Base-by-base conservation (phyloP, 306 rosid genomes). In the Rosa persica region DNA sequence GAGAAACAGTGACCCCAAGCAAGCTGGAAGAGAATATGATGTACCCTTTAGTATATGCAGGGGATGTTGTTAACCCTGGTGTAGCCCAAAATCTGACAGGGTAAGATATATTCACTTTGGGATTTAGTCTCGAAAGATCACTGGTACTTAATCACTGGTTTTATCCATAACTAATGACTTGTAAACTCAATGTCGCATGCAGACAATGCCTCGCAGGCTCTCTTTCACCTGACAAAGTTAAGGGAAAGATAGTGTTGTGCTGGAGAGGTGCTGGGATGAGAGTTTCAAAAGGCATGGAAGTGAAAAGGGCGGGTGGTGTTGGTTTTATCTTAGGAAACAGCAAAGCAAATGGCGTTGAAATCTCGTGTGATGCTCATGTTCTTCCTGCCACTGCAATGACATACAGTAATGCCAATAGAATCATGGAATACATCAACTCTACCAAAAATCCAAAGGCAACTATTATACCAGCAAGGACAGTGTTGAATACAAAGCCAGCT, bases 241-340 rank as follows among this genome's bases (percentile, higher is more conserved):
- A 74, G 43, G 98, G 98, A 51, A 94, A 92, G 82, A 87, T 95
- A 83, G 92, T 95, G 48, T 0, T 95, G 9, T 95, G 99, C 87
- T 55, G 82, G 78, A 91, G 99, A 86, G 99, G 96, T 7, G 25
- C 46, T 71, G 94, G 92, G 16, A 46, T 40, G 49, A 89, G 92
- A 79, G 48, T 90, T 70, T 80, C 48, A 25, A 89, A 93, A 80
- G 92, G 97, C 39, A 23, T 88, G 16, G 98, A 90, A 81, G 98
- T 91, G 78, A 76, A 80, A 75, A 88, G 87, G 38, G 89, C 87
- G 6, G 98, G 98, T 2, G 98, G 95, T 19, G 85, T 70, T 76
- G 98, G 91, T 78, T 58, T 88, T 16, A 86, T 94, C 23, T 75
- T 92, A 30, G 94, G 90, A 52, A 92, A 92, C 81, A 85, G 69